Base-by-base conservation (phyloP, 495 filamentous ascomycete species). In the Podospora fimiseda region DNA sequence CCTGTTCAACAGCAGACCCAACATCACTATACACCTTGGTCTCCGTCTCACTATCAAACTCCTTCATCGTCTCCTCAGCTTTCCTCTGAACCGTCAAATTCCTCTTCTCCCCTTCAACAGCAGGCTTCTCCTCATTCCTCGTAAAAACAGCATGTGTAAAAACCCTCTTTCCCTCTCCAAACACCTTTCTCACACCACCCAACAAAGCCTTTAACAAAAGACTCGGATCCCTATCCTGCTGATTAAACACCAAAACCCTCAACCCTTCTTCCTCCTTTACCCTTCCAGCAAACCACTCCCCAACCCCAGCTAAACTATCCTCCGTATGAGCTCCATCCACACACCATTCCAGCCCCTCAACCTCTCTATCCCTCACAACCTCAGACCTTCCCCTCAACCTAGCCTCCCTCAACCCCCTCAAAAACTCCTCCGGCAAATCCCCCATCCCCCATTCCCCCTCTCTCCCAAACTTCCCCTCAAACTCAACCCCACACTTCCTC, bases 261-360 rank as follows among this genome's bases (percentile, higher is more conserved):
- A 58, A 43, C 7, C 38, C 44, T 0, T 58, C 56, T 1, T 33
- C 59, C 1, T 50, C 51, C 50, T 61, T 19, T 54, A 47, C 65
- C 53, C 66, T 76, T 55, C 49, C 63, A 55, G 70, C 53, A 62
- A 93, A 94, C 90, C 91, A 95, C 48, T 74, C 74, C 2, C 79
- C 88, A 1, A 84, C 82, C 20, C 83, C 72, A 20, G 77, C 72
- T 47, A 95, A 80, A 59, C 87, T 93, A 53, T 94, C 89, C 4
- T 83, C 74, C 0, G 91, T 97, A 56, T 97, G 92, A 3, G 89
- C 92, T 3, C 91, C 89, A 63, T 97, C 92, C 43, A 96, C 82
- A 58, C 84, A 83, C 92, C 93, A 96, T 20, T 78, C 74, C 0
- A 88, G 68, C 14, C 56, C 59, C 1, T 62, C 74, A 0, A 48